These are phyloP conservation scores for Trichoderma sp. DNA, from an alignment of 2,329 filamentous ascomycete species.

Conservation along the genomic window DNA sequence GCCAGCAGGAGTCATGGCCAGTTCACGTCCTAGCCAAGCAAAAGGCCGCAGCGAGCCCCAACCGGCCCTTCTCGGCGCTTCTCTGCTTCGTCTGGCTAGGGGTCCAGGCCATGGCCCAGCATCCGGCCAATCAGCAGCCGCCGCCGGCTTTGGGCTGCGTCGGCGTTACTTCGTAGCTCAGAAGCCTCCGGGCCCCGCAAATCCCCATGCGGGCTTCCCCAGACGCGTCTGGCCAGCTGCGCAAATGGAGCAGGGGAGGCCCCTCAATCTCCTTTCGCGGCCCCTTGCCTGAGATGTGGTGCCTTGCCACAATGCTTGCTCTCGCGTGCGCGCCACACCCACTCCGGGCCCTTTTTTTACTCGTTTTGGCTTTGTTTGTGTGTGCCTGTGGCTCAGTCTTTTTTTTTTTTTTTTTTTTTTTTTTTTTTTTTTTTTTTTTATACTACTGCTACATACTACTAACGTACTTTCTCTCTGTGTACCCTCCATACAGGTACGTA, in stretches of 20 bases:
- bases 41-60: constrained; percentile 14
- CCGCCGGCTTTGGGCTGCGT: constrained; percentile 16
- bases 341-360: background rate
- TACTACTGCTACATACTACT: background rate
- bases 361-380: background rate
- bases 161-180: constrained; percentile 35
- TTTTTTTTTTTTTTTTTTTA: background rate
- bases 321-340: constrained; percentile 16
- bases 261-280: constrained; percentile 5
- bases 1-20: constrained; percentile 4
- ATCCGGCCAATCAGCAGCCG: background rate
- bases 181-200: constrained; percentile 21
- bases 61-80: constrained; percentile 38
- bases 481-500: too few species aligned
- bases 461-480: too few species aligned
- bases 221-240: constrained; percentile 23
- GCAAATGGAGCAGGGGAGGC: background rate
- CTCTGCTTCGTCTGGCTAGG: constrained; percentile 24
- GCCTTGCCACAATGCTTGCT: constrained; percentile 10
- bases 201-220: constrained; percentile 29
- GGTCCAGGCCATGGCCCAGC: background rate
- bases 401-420: background rate
- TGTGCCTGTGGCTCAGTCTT: background rate
- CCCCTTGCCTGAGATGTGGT: background rate
- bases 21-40: background rate